Evolutionary conservation across 2,329 filamentous ascomycete species (phyloP), one percentile per base, ranked within the genome.

Genomic region (Talaromyces piceae): DNA sequence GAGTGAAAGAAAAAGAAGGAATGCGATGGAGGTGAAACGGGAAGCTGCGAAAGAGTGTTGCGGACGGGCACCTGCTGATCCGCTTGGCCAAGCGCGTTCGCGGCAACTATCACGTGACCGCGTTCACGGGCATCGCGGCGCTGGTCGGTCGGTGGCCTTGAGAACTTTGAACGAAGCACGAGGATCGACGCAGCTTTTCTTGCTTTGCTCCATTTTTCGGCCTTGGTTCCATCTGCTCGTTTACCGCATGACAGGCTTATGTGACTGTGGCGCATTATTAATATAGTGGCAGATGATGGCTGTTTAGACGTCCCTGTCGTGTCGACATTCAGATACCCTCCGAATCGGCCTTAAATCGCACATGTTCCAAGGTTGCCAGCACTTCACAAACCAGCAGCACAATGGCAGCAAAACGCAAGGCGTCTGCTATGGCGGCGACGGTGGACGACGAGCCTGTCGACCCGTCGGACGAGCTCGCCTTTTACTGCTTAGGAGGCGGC

Each of bases 331-430:
- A 13, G 13, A 13, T 13, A 30, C 6, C 23, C 13, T 43, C 13
- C 11, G 3, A 23, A 22, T 23, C 12, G 20, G 13, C 25, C 39
- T n/a, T 26, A 1, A 4, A 12, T 16, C 18, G 20, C 39, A 22
- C 8, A n/a, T 45, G 33, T 20, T 20, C 23, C 39, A 9, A 22
- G 53, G 16, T 55, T 54, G 73, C 45, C 53, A 13, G 23, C 25
- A 12, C 22, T n/a, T 18, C 26, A 30, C 12, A 31, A 37, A 37
- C 16, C 44, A 33, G 20, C 26, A 47, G 6, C 18, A 50, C 41
- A 18, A 97, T 97, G 91, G 86, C 91, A n/a, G 83, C 89, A 50
- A 97, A 97, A 73, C 83, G 91, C 63, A 96, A 96, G 70, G 87
- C 86, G 45, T 80, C 82, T 52, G 86, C 86, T 8, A 86, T 94